These are phyloP conservation scores for Evansstolkia leycettana DNA, from an alignment of 495 filamentous ascomycete genomes.

Conservation along the genomic window DNA sequence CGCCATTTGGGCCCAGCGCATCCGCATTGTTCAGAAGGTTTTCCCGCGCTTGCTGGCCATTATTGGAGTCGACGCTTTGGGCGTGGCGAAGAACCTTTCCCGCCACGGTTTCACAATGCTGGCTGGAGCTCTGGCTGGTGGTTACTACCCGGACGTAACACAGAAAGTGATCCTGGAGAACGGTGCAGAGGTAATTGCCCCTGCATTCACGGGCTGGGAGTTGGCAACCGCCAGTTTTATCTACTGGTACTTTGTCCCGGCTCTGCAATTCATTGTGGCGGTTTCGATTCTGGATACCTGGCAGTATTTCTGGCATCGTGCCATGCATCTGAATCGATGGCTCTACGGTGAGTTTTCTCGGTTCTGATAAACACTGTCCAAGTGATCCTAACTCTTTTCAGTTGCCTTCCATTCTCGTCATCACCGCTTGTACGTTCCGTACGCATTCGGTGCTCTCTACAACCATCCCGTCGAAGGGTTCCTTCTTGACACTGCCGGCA, in stretches of 20 bases:
- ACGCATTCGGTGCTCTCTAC: conserved; percentile 93
- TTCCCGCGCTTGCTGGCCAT: conserved; percentile 45
- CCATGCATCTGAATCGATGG: conserved; percentile 92
- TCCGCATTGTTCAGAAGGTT: conserved; percentile 57
- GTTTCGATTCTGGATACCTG: conserved; percentile 77
- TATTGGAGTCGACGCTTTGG: conserved; percentile 28
- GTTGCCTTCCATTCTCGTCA: conserved; percentile 87
- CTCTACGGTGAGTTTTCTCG: conserved; percentile 69
- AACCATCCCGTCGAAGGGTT: conserved; percentile 89
- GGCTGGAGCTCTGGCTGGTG: conserved; percentile 58
- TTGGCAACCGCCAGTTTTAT: conserved; percentile 55
- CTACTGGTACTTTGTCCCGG: conserved; percentile 69
- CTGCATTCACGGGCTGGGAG: conserved; percentile 53
- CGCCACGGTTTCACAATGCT: conserved; percentile 45
- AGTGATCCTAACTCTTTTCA: conserved; percentile 19
- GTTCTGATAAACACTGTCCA: neutral
- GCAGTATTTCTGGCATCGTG: conserved; percentile 93
- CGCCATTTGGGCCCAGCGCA: conserved; percentile 63
- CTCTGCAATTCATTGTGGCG: conserved; percentile 58
- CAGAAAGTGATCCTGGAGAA: conserved; percentile 22
- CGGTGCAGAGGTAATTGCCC: conserved; percentile 20
- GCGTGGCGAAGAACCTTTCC: conserved; percentile 24
- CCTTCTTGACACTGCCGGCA: conserved; percentile 79
- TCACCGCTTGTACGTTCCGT: conserved; percentile 92
- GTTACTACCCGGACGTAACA: conserved; percentile 47